Conservation (phyloP, 2,329 filamentous ascomycete species). For the Aureobasidium pullulans region DNA sequence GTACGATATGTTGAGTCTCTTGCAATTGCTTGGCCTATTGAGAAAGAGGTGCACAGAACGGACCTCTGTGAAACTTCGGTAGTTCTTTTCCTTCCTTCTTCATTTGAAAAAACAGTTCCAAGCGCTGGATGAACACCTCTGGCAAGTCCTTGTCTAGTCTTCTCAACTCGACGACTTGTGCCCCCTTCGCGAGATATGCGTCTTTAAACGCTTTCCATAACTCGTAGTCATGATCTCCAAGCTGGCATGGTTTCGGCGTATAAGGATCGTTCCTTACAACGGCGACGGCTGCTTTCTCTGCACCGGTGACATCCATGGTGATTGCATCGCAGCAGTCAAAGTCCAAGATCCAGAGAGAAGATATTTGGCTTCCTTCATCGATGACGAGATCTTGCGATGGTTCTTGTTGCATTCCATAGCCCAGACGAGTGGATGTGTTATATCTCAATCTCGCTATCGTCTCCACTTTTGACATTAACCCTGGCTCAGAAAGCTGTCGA, state of each 20-base stretch:
- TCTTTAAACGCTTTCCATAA: conserved; percentile 16
- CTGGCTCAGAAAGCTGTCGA: not conserved
- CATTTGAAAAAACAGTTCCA: not conserved
- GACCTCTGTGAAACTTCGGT: not conserved
- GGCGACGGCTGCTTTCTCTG: conserved; percentile 35
- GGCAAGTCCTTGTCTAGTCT: not conserved
- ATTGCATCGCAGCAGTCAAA: conserved; percentile 52
- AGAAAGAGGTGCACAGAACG: not conserved
- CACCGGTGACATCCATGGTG: conserved; percentile 34
- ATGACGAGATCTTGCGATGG: not conserved
- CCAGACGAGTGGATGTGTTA: not conserved
- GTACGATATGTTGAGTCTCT: no score
- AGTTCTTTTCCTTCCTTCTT: not conserved
- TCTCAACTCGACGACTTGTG: not conserved
- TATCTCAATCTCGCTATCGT: not conserved
- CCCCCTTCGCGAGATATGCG: conserved; percentile 12
- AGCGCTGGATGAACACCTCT: not conserved
- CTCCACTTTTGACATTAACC: not conserved
- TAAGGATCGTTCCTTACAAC: conserved; percentile 48
- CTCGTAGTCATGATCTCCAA: conserved; percentile 6
- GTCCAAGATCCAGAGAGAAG: conserved; percentile 42
- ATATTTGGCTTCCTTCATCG: not conserved
- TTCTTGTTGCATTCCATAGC: not conserved
- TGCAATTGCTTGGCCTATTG: no score
- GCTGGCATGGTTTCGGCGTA: conserved; percentile 35